Conservation (phyloP, 257 asterid genomes). For the Linaria vulgaris region DNA sequence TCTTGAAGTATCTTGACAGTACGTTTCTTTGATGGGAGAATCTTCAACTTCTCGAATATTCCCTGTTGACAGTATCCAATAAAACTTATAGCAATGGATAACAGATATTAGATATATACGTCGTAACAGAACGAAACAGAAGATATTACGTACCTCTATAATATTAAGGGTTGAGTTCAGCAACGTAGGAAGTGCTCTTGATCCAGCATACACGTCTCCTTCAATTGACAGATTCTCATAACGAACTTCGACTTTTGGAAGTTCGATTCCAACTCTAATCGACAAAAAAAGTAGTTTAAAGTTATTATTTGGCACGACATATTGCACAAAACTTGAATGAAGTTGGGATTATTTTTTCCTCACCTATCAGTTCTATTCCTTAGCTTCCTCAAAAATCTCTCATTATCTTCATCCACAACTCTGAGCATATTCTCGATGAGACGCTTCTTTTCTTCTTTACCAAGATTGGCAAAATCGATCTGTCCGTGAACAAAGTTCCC, state of each 20-base stretch:
- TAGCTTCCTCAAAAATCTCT: constrained; percentile 68
- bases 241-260: constrained; percentile 83
- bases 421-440: constrained; percentile 61
- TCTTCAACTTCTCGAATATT: constrained; percentile 55
- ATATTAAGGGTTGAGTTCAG: constrained; percentile 61
- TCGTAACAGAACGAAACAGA: neutral
- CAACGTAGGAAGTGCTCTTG: constrained; percentile 92
- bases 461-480: constrained; percentile 66
- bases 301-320: neutral
- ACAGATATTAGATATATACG: too few species aligned
- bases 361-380: constrained; percentile 84
- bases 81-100: neutral
- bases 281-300: constrained; percentile 2
- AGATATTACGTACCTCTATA: constrained; percentile 59
- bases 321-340: neutral
- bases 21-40: constrained; percentile 72
- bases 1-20: constrained; percentile 65
- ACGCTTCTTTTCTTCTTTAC: constrained; percentile 54
- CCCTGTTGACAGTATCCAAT: constrained; percentile 43
- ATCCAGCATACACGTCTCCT: constrained; percentile 73
- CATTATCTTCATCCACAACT: constrained; percentile 89
- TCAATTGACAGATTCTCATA: constrained; percentile 65
- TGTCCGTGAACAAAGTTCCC: constrained; percentile 60
- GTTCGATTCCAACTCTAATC: constrained; percentile 78
- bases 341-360: constrained; percentile 18